Evolutionary conservation across 257 asterid species (phyloP).

Genomic region (Sherardia arvensis): DNA sequence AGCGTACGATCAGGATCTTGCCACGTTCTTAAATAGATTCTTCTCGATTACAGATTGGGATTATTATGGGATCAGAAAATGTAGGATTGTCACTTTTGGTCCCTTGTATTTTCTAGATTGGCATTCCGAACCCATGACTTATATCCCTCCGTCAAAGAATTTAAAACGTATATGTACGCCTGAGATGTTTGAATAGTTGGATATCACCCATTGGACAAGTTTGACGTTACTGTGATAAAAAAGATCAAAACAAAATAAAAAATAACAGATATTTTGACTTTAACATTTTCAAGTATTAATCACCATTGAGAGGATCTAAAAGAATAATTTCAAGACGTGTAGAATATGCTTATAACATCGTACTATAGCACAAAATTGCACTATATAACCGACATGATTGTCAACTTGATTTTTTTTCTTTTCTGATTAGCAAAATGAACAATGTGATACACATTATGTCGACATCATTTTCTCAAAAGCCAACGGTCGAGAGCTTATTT

Average conservation of each 20-base stretch:
- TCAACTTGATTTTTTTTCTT: no score
- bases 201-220: no score
- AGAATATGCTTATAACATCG: neutral
- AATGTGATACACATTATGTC: neutral
- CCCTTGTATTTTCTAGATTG: neutral
- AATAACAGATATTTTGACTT: no score
- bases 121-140: neutral
- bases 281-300: no score
- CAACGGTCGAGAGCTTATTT: neutral
- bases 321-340: neutral
- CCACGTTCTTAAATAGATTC: neutral
- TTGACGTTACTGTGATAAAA: no score
- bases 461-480: neutral
- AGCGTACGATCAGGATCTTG: neutral
- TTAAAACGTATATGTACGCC: no score
- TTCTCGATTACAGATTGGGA: neutral
- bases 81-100: neutral
- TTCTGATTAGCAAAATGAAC: neutral
- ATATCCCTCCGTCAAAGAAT: neutral
- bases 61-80: neutral
- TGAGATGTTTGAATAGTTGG: no score
- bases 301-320: neutral
- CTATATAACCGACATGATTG: neutral
- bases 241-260: no score
- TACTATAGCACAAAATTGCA: neutral